Evolutionary conservation across 2,329 filamentous ascomycete species (phyloP).

Genomic region (Cercospora citrullina): DNA sequence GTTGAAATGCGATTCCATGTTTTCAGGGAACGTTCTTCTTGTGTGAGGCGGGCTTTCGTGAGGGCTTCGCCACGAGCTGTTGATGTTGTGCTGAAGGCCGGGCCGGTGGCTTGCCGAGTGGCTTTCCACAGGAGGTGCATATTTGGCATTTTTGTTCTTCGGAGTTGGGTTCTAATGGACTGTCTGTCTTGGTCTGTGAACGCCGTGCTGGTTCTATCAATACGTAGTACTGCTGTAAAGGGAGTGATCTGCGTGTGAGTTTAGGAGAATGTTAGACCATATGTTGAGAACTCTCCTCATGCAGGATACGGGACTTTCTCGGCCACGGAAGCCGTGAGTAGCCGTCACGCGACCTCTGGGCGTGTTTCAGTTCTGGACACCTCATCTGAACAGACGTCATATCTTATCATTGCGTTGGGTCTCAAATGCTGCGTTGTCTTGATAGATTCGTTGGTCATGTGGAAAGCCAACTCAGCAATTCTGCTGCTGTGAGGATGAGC

Average conservation of each 20-base stretch:
- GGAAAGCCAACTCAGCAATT: background rate
- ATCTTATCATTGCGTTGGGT: background rate
- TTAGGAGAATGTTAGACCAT: background rate
- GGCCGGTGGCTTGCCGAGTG: slow-evolving; percentile 10
- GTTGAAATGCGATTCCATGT: slow-evolving; percentile 7
- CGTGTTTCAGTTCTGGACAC: slow-evolving; percentile 1
- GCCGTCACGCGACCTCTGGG: background rate
- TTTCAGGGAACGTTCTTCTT: slow-evolving; percentile 1
- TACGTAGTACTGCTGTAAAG: background rate
- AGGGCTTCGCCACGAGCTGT: slow-evolving; percentile 5
- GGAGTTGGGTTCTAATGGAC: background rate
- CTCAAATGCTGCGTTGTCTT: background rate
- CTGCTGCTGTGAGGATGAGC: too few species aligned
- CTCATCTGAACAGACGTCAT: background rate
- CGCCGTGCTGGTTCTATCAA: background rate
- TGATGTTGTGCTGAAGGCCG: slow-evolving; percentile 13
- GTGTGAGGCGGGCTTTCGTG: slow-evolving; percentile 11
- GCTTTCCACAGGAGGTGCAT: slow-evolving; percentile 16
- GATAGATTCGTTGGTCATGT: background rate
- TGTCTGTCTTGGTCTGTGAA: background rate
- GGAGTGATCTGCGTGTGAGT: background rate
- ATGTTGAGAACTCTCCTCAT: slow-evolving; percentile 6
- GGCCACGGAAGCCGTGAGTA: slow-evolving; percentile 4
- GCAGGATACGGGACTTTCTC: background rate
- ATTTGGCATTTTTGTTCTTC: background rate